Conservation (phyloP, 2,329 filamentous ascomycete species). For the Pseudocercospora eumusae region DNA sequence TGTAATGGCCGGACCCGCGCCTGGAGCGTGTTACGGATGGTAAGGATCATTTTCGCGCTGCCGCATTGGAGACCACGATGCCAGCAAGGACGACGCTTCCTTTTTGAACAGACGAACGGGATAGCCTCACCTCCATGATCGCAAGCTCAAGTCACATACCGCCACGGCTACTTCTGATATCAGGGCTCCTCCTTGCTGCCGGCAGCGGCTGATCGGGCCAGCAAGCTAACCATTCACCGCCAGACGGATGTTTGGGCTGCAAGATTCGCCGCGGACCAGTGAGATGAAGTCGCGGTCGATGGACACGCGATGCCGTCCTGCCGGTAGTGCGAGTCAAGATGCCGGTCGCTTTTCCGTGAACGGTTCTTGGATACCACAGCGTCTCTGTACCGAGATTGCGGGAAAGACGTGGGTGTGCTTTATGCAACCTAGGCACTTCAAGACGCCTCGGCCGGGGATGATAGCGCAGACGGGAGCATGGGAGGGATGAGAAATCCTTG, state of each 20-base stretch:
- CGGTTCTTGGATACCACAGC: constrained; percentile 12
- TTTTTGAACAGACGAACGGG: constrained; percentile 11
- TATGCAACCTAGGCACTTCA: neutral
- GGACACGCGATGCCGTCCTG: constrained; percentile 20
- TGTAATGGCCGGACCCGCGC: constrained; percentile 11
- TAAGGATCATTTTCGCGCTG: constrained; percentile 16
- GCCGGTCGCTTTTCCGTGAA: constrained; percentile 13
- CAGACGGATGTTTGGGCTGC: constrained; percentile 10
- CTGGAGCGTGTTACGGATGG: constrained; percentile 10
- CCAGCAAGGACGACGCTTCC: constrained; percentile 11
- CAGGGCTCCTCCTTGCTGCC: constrained; percentile 18
- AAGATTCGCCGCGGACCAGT: constrained; percentile 19
- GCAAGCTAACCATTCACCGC: constrained; percentile 18
- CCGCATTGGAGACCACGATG: constrained; percentile 13
- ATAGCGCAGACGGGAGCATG: neutral
- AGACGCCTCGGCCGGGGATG: neutral
- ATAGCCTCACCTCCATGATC: constrained; percentile 25
- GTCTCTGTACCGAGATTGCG: constrained; percentile 19
- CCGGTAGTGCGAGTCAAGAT: constrained; percentile 26
- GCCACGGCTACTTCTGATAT: constrained; percentile 15
- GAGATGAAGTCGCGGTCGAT: constrained; percentile 20
- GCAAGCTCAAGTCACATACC: constrained; percentile 23
- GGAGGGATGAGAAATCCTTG: constrained; percentile 1
- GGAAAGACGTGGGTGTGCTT: constrained; percentile 11
- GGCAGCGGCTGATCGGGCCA: constrained; percentile 17